Percentiles rank a stretch among this genome's conserved stretches.
These are phyloP conservation scores for Pelargonium citronellum DNA, from an alignment of 441 rosid species.

Conservation along the genomic window DNA sequence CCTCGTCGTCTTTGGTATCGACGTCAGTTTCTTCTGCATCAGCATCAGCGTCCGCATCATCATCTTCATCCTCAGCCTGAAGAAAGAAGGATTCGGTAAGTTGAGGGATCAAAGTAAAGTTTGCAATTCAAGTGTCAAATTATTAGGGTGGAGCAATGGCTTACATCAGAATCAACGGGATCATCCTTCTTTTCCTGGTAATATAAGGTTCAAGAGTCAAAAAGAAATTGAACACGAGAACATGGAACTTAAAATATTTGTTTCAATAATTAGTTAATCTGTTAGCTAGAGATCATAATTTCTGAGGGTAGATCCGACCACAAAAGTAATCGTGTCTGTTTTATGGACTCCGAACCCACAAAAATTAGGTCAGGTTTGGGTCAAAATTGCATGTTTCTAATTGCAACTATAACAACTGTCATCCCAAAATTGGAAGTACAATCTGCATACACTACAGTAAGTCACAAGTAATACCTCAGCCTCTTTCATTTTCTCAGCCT, in stretches of 20 bases:
- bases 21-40: conserved; percentile 40
- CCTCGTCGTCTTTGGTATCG: conserved; percentile 31
- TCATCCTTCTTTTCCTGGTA: conserved; percentile 63
- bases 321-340: no score
- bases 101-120: background rate
- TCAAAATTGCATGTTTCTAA: no score
- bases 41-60: conserved; percentile 34
- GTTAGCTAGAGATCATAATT: no score
- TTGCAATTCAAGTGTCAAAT: background rate
- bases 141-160: conserved; percentile 6
- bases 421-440: no score
- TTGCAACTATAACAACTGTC: no score
- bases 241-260: background rate
- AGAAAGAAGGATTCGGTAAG: background rate
- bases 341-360: no score
- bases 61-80: conserved; percentile 62
- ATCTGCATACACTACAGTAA: no score
- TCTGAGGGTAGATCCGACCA: no score
- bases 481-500: conserved; percentile 70
- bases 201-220: conserved; percentile 3
- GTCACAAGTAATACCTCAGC: conserved; percentile 51
- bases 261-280: no score
- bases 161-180: conserved; percentile 63
- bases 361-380: no score
- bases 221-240: background rate